Percentiles rank a stretch among this genome's conserved stretches.
Evolutionary conservation across 495 filamentous ascomycete genomes (phyloP).

Genomic region (Penicillium diatomitis): DNA sequence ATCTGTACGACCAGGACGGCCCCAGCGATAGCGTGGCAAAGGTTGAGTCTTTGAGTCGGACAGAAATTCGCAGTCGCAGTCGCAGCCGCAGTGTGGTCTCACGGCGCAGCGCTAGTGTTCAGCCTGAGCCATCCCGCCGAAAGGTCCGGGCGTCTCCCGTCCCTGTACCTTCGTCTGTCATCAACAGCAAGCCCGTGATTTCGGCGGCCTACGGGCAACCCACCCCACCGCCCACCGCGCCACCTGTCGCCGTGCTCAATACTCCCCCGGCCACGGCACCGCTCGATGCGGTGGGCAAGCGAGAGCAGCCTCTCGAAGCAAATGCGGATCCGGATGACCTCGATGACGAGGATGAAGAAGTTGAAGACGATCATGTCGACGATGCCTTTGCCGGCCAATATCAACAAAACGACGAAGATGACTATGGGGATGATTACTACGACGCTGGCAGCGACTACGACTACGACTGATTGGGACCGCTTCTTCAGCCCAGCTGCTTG

Average conservation of each 20-base stretch:
- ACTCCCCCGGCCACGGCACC: neutral
- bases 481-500: neutral
- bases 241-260: constrained; percentile 2
- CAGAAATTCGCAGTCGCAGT: constrained; percentile 23
- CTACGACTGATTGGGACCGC: constrained; percentile 5
- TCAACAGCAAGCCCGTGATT: constrained; percentile 2
- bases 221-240: constrained; percentile 9
- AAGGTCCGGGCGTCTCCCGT: constrained; percentile 11
- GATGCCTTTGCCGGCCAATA: constrained; percentile 28
- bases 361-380: constrained; percentile 27
- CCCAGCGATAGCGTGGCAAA: constrained; percentile 19
- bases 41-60: constrained; percentile 24
- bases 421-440: constrained; percentile 23
- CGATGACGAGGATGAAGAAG: constrained; percentile 22
- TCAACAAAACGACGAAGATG: constrained; percentile 17
- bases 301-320: constrained; percentile 3
- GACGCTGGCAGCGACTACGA: constrained; percentile 24
- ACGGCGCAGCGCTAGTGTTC: constrained; percentile 30
- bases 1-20: constrained; percentile 20
- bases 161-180: neutral
- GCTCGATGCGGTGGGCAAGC: constrained; percentile 3
- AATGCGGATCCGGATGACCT: constrained; percentile 20
- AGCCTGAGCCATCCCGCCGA: constrained; percentile 19
- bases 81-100: constrained; percentile 32
- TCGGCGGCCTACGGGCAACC: constrained; percentile 2